phyloP scores from a whole-genome alignment of 108 stramenopile genomes.

The Conticribra guillardii region DNA sequence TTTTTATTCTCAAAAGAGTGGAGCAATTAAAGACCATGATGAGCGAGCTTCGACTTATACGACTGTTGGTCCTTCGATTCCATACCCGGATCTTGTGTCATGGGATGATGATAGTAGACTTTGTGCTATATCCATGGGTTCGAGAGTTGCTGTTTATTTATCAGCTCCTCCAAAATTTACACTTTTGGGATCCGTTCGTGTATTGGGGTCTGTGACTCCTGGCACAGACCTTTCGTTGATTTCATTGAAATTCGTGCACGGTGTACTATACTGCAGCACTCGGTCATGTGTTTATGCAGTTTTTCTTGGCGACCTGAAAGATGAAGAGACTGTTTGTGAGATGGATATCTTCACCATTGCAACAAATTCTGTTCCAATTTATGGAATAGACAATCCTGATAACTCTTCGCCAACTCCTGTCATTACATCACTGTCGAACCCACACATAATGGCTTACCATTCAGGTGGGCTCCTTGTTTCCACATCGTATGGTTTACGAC shows the following conservation, averaged over 20 bases:
- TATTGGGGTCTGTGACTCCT: constrained; percentile 27
- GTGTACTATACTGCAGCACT: constrained; percentile 76
- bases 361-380: constrained; percentile 47
- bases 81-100: constrained; percentile 76
- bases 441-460: constrained; percentile 76
- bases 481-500: constrained; percentile 60
- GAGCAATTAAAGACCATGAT: constrained; percentile 45
- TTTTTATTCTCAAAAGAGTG: constrained; percentile 70
- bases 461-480: constrained; percentile 79
- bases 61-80: constrained; percentile 75
- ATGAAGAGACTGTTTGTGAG: constrained; percentile 59
- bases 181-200: constrained; percentile 61
- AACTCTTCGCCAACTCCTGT: constrained; percentile 16
- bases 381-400: constrained; percentile 20
- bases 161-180: constrained; percentile 67
- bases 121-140: constrained; percentile 68
- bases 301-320: constrained; percentile 68
- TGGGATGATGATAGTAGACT: constrained; percentile 85
- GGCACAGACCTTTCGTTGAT: constrained; percentile 49
- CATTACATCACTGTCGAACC: constrained; percentile 57
- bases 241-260: constrained; percentile 78
- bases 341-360: constrained; percentile 74
- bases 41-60: constrained; percentile 59
- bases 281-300: constrained; percentile 67
- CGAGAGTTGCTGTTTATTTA: constrained; percentile 73